Evolutionary conservation across 192 early-diverging fungal species (phyloP).

Genomic region (Ramicandelaber brevisporus): DNA sequence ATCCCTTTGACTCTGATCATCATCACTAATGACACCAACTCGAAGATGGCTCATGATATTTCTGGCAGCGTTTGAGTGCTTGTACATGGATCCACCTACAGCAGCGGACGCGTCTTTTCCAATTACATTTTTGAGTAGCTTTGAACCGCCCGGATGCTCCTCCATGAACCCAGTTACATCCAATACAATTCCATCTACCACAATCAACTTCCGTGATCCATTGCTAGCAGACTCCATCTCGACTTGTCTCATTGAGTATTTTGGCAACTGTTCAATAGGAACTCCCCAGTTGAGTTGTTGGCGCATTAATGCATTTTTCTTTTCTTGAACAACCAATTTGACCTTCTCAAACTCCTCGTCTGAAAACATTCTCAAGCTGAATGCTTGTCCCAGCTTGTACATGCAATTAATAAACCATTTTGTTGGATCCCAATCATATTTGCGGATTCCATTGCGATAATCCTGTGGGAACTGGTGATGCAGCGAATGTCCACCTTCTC

Average conservation of each 20-base stretch:
- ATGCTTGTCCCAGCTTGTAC: slow-evolving; percentile 28
- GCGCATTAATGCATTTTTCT: slow-evolving; percentile 29
- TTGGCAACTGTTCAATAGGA: slow-evolving; percentile 35
- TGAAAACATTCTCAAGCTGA: slow-evolving; percentile 39
- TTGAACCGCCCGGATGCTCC: slow-evolving; percentile 64
- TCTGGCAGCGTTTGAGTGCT: slow-evolving; percentile 65
- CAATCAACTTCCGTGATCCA: slow-evolving; percentile 35
- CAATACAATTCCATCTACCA: slow-evolving; percentile 64
- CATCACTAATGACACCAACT: too few species aligned
- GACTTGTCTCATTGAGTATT: slow-evolving; percentile 31
- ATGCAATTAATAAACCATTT: slow-evolving; percentile 44
- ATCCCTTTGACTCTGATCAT: too few species aligned
- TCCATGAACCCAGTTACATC: slow-evolving; percentile 55
- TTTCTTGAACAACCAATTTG: slow-evolving; percentile 49
- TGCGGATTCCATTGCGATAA: slow-evolving; percentile 56
- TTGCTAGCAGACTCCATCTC: slow-evolving; percentile 31
- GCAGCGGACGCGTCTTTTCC: slow-evolving; percentile 64
- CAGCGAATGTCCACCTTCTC: slow-evolving; percentile 70
- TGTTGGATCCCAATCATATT: slow-evolving; percentile 51
- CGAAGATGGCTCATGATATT: too few species aligned
- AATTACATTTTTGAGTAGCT: slow-evolving; percentile 34
- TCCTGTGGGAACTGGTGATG: slow-evolving; percentile 71
- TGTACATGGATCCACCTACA: slow-evolving; percentile 73
- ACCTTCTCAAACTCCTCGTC: slow-evolving; percentile 63
- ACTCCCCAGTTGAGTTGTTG: slow-evolving; percentile 45